phyloP scores from a whole-genome alignment of 2,329 filamentous ascomycete genomes.

The Didymella exigua region DNA sequence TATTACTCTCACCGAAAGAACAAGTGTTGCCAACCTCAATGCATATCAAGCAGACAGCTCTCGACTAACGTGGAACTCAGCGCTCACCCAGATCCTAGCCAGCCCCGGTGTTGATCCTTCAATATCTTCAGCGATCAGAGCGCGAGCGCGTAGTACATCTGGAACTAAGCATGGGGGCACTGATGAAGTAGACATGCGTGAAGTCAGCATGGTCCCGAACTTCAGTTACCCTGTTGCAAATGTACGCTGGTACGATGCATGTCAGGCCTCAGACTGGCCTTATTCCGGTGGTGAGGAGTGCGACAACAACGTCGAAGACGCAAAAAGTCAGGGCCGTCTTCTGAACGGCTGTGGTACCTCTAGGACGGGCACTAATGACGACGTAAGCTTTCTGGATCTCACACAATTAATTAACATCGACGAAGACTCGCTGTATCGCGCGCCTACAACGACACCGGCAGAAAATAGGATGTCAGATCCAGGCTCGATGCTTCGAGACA shows the following conservation, averaged over 20 bases:
- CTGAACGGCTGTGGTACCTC: too few relatives aligned
- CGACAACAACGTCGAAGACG: background rate
- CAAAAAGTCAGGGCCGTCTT: too few relatives aligned
- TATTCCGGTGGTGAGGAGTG: background rate
- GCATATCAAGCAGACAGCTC: background rate
- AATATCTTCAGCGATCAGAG: conserved; percentile 7
- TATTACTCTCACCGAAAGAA: background rate
- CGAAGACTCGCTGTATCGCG: background rate
- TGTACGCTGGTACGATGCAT: conserved; percentile 20
- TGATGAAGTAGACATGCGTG: background rate
- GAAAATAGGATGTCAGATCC: background rate
- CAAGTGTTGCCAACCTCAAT: background rate
- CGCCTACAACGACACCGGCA: background rate
- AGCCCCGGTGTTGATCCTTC: conserved; percentile 4
- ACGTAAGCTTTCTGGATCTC: background rate
- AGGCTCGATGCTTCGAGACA: background rate
- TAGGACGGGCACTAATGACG: background rate
- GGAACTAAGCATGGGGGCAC: background rate
- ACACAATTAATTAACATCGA: too few relatives aligned
- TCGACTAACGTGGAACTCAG: conserved; percentile 11
- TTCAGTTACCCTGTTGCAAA: conserved; percentile 28
- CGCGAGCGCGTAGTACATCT: background rate
- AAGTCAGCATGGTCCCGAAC: conserved; percentile 29
- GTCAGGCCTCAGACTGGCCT: background rate
- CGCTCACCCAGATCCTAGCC: conserved; percentile 7